These are phyloP conservation scores for Solanum bukasovii DNA, from an alignment of 257 asterid species.

Conservation along the genomic window DNA sequence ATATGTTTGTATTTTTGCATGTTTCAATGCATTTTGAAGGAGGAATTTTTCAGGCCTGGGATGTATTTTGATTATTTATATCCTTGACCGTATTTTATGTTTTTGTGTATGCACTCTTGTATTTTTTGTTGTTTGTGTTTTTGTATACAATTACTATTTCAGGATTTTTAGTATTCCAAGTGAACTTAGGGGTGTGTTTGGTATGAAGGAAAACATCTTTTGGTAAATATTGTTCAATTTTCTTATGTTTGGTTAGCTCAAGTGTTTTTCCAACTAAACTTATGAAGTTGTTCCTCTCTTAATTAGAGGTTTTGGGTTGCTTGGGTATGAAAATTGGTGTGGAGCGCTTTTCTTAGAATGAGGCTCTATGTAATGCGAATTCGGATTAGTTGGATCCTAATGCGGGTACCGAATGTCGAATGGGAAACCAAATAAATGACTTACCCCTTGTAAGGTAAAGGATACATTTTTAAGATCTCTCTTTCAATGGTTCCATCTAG, in stretches of 20 bases:
- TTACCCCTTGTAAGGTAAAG: background rate
- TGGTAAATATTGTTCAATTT: background rate
- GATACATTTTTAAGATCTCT: background rate
- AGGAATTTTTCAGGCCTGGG: background rate
- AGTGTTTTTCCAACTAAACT: background rate
- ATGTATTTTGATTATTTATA: background rate
- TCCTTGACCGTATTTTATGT: background rate
- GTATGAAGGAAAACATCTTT: background rate
- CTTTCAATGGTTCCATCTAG: no score
- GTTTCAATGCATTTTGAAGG: background rate
- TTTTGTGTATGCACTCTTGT: background rate
- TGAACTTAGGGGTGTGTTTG: background rate
- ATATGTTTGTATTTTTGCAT: background rate
- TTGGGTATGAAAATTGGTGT: background rate
- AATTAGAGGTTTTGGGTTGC: background rate
- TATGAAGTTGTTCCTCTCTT: background rate
- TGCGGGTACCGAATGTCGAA: fast-evolving
- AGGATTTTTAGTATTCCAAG: background rate
- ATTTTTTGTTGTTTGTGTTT: background rate
- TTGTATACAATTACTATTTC: background rate
- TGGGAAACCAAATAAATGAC: background rate
- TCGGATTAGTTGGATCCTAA: no score
- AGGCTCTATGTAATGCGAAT: background rate
- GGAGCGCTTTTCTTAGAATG: background rate
- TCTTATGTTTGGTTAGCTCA: background rate